Percentiles rank a stretch among this genome's conserved stretches.
Conservation (phyloP, 176 grass and related monocot species). For the Metroxylon sagu region DNA sequence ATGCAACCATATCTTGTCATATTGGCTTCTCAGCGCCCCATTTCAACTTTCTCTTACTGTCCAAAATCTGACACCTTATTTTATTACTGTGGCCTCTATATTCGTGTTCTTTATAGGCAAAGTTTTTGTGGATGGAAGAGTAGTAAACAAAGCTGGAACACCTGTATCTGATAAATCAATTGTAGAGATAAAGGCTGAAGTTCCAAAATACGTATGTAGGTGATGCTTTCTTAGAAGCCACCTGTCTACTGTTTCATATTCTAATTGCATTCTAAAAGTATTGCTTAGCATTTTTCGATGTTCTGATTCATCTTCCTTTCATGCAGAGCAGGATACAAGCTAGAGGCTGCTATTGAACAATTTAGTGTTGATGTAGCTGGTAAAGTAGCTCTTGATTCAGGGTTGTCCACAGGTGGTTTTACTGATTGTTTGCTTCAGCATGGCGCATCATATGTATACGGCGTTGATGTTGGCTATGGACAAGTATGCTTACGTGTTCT, state of each 20-base stretch:
- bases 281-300: neutral
- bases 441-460: conserved; percentile 74
- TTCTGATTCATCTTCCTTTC: conserved; percentile 7
- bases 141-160: conserved; percentile 81
- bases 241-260: neutral
- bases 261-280: too few species aligned
- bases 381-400: conserved; percentile 93
- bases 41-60: neutral
- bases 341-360: conserved; percentile 91
- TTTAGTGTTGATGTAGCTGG: conserved; percentile 65
- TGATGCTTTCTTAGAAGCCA: conserved; percentile 53
- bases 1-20: too few species aligned
- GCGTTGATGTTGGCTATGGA: conserved; percentile 97
- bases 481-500: conserved; percentile 43
- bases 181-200: conserved; percentile 84
- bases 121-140: conserved; percentile 85
- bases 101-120: conserved; percentile 51
- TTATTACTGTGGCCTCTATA: neutral
- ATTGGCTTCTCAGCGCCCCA: neutral
- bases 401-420: conserved; percentile 94
- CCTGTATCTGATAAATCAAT: conserved; percentile 84
- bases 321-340: conserved; percentile 91
- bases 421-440: conserved; percentile 92
- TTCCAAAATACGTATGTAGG: conserved; percentile 99
- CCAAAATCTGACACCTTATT: neutral